A percentile compares a stretch with the other conserved stretches of the same genome.
phyloP scores from a whole-genome alignment of 208 protist species.

The Plasmodiophora brassicae region DNA sequence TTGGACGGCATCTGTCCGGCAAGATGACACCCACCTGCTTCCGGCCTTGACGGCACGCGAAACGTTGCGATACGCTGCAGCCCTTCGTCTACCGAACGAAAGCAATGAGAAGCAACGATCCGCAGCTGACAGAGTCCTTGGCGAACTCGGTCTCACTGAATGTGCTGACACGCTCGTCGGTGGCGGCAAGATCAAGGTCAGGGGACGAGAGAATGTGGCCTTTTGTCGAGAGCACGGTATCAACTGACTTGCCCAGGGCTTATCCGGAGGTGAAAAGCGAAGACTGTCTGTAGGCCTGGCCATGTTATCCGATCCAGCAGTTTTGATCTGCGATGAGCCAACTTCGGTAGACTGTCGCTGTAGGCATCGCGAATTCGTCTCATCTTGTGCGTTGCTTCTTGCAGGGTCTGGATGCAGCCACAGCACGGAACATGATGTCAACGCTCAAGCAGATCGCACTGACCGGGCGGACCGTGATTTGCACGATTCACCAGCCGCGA shows the following conservation, averaged over 20 bases:
- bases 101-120: not conserved
- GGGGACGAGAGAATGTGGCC: not conserved
- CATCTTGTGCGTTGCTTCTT: not conserved
- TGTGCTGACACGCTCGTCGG: slow-evolving; percentile 7
- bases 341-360: not conserved
- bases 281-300: not conserved
- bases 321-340: not conserved
- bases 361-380: no score
- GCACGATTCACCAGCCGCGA: slow-evolving; percentile 45
- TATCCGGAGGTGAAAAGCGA: slow-evolving; percentile 6
- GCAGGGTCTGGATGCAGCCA: not conserved
- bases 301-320: not conserved
- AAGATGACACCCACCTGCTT: slow-evolving; percentile 18
- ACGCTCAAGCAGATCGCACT: not conserved
- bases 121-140: not conserved
- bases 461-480: slow-evolving; percentile 37
- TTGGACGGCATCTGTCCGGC: not conserved
- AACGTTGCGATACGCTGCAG: not conserved
- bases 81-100: not conserved
- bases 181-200: not conserved
- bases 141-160: not conserved
- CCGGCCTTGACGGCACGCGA: not conserved
- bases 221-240: not conserved
- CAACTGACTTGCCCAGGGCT: no score
- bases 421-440: not conserved